A percentile compares a stretch with the other conserved stretches of the same genome.
These are phyloP conservation scores for Boletus rex-veris DNA, from an alignment of 768 basidiomycete species.

Conservation along the genomic window DNA sequence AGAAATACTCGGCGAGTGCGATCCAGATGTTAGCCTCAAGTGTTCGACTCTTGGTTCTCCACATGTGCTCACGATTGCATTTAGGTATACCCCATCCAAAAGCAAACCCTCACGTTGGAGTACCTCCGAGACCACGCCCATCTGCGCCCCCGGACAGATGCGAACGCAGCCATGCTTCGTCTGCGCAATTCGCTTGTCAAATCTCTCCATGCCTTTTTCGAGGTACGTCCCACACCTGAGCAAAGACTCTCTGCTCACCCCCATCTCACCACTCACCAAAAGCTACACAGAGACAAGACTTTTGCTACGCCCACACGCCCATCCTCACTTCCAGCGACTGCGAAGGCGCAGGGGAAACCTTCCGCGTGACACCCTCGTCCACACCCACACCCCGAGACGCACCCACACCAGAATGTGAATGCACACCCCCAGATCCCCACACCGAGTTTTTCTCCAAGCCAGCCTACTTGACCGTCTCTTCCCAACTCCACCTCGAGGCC, in stretches of 20 bases:
- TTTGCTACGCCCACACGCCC: conserved; percentile 78
- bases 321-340: conserved; percentile 89
- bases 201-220: conserved; percentile 64
- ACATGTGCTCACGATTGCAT: conserved; percentile 4
- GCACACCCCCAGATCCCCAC: conserved; percentile 1
- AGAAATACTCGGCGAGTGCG: conserved; percentile 52
- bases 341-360: conserved; percentile 94
- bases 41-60: not conserved
- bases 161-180: conserved; percentile 70
- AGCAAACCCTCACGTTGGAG: conserved; percentile 73
- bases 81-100: conserved; percentile 89
- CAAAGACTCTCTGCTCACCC: not conserved
- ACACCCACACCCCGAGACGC: conserved; percentile 7
- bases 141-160: conserved; percentile 77
- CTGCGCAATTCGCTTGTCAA: conserved; percentile 58
- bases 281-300: conserved; percentile 61
- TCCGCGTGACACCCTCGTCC: conserved; percentile 53
- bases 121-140: conserved; percentile 85
- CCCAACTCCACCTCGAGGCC: conserved; percentile 93
- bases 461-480: conserved; percentile 89
- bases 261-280: conserved; percentile 15
- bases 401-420: not conserved
- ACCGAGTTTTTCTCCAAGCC: conserved; percentile 71
- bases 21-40: conserved; percentile 45
- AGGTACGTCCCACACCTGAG: conserved; percentile 44